Percentiles rank a stretch among this genome's conserved stretches.
Conservation (phyloP, 495 filamentous ascomycete species). For the Podospora bellae-mahoneyi region DNA sequence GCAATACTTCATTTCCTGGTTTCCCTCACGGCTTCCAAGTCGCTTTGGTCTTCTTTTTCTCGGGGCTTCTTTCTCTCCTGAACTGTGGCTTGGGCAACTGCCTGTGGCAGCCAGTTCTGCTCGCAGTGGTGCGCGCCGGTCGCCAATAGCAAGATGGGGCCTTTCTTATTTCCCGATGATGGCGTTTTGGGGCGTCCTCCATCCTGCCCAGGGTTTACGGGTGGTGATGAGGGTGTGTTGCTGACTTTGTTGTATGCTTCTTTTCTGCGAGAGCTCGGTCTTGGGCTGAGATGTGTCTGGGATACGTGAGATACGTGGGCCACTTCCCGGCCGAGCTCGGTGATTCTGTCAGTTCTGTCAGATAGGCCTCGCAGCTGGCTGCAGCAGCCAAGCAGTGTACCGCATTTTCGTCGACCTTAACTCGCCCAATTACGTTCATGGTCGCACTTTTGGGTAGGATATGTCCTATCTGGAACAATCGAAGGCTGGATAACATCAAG, state of each 20-base stretch:
- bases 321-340: conserved; percentile 7
- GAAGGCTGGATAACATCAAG: background rate
- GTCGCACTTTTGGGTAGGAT: background rate
- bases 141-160: background rate
- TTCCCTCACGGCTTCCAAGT: background rate
- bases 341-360: conserved; percentile 9
- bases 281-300: conserved; percentile 6
- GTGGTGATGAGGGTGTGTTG: background rate
- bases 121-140: background rate
- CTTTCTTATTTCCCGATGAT: background rate
- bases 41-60: background rate
- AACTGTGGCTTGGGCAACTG: background rate
- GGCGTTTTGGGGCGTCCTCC: background rate
- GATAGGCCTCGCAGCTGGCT: background rate
- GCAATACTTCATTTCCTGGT: background rate
- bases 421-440: background rate
- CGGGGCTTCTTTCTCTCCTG: background rate
- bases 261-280: background rate
- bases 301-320: conserved; percentile 11
- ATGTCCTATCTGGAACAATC: background rate
- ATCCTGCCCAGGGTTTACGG: background rate
- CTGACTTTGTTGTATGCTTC: background rate
- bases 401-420: background rate
- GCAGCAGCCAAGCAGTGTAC: conserved; percentile 2
- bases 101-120: too few species aligned